A percentile compares a stretch with the other conserved stretches of the same genome.
These are phyloP conservation scores for Calocybe indica DNA, from an alignment of 768 basidiomycete species.

Conservation along the genomic window DNA sequence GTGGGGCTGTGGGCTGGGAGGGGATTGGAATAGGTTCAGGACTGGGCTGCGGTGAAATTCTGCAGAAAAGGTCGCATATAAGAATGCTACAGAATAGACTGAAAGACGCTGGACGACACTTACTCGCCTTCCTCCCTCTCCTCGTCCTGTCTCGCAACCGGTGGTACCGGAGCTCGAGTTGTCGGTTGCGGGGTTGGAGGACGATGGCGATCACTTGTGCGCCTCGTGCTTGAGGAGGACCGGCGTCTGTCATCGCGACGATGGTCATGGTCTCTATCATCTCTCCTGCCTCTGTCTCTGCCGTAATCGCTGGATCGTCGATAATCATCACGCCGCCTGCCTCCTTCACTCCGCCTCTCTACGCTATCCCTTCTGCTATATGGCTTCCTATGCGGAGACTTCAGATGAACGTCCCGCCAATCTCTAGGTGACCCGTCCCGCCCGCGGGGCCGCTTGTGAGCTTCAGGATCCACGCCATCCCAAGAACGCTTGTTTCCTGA, in stretches of 20 bases:
- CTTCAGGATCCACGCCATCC: constrained; percentile 47
- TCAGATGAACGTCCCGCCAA: constrained; percentile 68
- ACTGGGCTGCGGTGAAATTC: constrained; percentile 42
- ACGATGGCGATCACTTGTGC: constrained; percentile 4
- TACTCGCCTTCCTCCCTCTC: constrained; percentile 93
- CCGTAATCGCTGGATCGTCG: constrained; percentile 13
- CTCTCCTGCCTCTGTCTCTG: constrained; percentile 13
- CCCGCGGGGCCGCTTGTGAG: constrained; percentile 49
- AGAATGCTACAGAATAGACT: constrained; percentile 1
- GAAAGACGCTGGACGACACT: constrained; percentile 41
- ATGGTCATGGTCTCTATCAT: constrained; percentile 16
- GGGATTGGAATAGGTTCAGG: neutral
- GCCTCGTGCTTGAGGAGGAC: constrained; percentile 10
- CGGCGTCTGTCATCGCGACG: constrained; percentile 19
- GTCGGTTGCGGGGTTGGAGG: neutral
- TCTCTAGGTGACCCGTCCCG: constrained; percentile 44
- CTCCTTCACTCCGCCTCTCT: constrained; percentile 27
- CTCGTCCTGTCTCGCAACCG: constrained; percentile 30
- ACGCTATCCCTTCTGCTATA: constrained; percentile 26
- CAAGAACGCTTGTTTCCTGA: constrained; percentile 80
- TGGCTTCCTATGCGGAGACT: constrained; percentile 24
- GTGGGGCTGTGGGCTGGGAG: neutral
- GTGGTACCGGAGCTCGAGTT: neutral
- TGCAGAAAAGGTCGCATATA: constrained; percentile 20
- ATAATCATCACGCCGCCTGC: constrained; percentile 27